These are phyloP conservation scores for Rhynchospora tenuis DNA, from an alignment of 176 grass and related monocot species.

Conservation along the genomic window DNA sequence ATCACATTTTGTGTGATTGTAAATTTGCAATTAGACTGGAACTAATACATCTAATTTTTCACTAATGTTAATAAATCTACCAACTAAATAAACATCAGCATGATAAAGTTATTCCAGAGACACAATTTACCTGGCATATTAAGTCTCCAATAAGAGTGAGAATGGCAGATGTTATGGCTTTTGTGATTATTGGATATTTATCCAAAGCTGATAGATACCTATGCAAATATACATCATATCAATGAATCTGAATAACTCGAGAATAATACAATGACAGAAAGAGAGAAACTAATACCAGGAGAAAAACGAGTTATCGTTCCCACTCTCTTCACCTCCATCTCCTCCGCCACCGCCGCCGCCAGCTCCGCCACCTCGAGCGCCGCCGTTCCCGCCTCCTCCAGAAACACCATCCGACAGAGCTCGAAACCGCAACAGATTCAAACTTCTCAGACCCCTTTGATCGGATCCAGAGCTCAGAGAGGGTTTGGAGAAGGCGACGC, in stretches of 20 bases:
- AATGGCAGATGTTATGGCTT: constrained; percentile 34
- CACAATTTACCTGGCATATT: constrained; percentile 29
- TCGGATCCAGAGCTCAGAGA: not conserved
- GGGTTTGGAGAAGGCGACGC: not conserved
- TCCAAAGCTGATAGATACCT: constrained; percentile 28
- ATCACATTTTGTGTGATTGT: not conserved
- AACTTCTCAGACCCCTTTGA: not conserved
- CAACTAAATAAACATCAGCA: not conserved
- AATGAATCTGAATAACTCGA: too few relatives aligned
- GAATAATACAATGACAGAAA: not conserved
- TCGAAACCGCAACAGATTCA: not conserved
- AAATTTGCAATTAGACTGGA: not conserved
- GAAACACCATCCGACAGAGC: not conserved
- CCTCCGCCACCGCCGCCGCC: not conserved
- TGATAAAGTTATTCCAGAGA: not conserved
- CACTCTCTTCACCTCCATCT: not conserved
- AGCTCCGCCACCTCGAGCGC: not conserved
- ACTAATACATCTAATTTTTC: not conserved
- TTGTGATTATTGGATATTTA: constrained; percentile 33
- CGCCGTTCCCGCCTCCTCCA: not conserved
- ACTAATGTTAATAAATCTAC: not conserved
- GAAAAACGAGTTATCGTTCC: constrained; percentile 24
- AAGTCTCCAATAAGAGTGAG: constrained; percentile 30
- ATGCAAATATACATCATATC: constrained; percentile 4
- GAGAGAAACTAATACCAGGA: constrained; percentile 13